Evolutionary conservation across 1,284 basidiomycete genomes (phyloP).

Genomic region (Ganoderma meredithae): DNA sequence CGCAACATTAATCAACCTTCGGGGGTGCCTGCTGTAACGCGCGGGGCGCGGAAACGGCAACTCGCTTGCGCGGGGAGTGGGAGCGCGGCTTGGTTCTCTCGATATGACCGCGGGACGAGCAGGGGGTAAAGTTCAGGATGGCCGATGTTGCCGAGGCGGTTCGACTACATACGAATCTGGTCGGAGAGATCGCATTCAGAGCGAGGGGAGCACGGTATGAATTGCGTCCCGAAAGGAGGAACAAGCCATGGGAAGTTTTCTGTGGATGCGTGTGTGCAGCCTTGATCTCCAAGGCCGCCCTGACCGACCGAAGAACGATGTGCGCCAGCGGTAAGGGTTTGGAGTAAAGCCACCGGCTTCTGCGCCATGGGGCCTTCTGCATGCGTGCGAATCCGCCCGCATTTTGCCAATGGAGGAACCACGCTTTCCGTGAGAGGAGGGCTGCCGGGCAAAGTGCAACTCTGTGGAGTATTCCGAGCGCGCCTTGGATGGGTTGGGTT

Average conservation of each 20-base stretch:
- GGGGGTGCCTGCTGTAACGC: not conserved
- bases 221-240: not conserved
- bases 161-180: too few relatives aligned
- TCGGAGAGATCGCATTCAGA: not conserved
- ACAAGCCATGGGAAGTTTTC: not conserved
- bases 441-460: not conserved
- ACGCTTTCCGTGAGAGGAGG: not conserved
- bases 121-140: not conserved
- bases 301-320: not conserved
- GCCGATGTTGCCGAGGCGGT: conserved; percentile 4
- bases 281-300: not conserved
- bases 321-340: not conserved
- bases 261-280: conserved; percentile 10
- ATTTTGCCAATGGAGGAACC: not conserved
- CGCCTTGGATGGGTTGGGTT: not conserved
- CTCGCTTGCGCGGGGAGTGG: not conserved
- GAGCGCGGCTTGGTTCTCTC: not conserved
- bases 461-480: too few relatives aligned
- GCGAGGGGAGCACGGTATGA: not conserved
- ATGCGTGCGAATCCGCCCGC: not conserved
- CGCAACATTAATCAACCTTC: conserved; percentile 7
- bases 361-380: not conserved
- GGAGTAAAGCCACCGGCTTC: not conserved
- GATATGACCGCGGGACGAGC: not conserved
- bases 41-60: not conserved